Evolutionary conservation across 805 yeast genomes (phyloP), one percentile per base, ranked within the genome.

Genomic region (Grigorovia transvaalensis): DNA sequence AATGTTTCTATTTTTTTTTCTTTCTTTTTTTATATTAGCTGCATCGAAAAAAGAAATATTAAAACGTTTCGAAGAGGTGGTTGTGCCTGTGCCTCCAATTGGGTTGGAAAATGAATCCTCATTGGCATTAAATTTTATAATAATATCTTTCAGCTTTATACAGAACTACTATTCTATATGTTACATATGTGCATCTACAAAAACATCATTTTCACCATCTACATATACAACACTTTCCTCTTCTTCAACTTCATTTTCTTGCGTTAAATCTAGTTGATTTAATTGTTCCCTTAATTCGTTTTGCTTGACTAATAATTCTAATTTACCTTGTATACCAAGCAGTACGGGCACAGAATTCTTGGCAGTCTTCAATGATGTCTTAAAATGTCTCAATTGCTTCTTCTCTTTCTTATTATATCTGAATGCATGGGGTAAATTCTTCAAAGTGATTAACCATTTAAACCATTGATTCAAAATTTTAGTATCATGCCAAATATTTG

Each of bases 291-390:
- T 81, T 57, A 91, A 70, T 52, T 78, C 76, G 11, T 88, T 75
- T 69, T 91, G 98, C 2, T 88, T 78, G 56, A 78, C 78, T 45
- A 91, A 74, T 65, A 91, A 75, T 60, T 84, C 85, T 47, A 91
- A 72, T 56, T 93, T 79, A 47, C 99, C 99, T 66, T 90, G 95
- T 33, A 91, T 75, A 1, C 93, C 81, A 27, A 90, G 70, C 49
- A 91, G 72, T 43, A 79, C 76, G 9, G 90, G 85, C 56, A 91
- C 69, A 75, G 74, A 54, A 76, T 76, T 66, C 78, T 73, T 35
- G 78, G 83, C 51, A n/a, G 78, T 71, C 18, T 73, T 69, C 30
- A 90, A 70, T 0, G 84, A 74, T 2, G 76, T 63, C 63, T 80
- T 84, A 51, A 91, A 67, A 2, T 75, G 69, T 45, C 80, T 80